Base-by-base conservation (phyloP, 2,329 filamentous ascomycete genomes). In the Bipolaris oryzae region DNA sequence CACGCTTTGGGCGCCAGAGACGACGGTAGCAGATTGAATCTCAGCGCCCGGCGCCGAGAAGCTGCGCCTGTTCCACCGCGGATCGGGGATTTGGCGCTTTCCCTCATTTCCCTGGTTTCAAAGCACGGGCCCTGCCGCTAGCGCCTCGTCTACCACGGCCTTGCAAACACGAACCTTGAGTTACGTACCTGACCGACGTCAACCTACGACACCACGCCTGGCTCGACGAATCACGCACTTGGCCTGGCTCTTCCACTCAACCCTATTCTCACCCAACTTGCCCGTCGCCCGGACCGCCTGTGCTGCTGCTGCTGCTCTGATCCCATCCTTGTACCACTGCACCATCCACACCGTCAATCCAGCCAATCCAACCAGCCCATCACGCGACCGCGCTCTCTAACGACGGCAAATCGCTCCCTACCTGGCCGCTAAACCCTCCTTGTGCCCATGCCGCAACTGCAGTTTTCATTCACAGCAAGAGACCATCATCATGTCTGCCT, bases 31-130 rank as follows among this genome's bases (percentile, higher is more conserved):
- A 57, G 64, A 61, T 66, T 60, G 63, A 62, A 69, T 72, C 70
- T 72, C 71, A 71, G 67, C 64, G 66, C 52, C 61, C 62, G 58
- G 62, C 61, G 66, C 66, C 67, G 69, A 69, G 69, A 67, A 64
- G 61, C 61, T 57, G 60, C 62, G 58, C 60, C 58, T 60, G 63
- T 66, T 63, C 62, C 65, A 66, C 63, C 50, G 51, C 59, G 62
- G 65, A 65, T 67, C 66, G 61, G 62, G 39, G 54, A 58, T 57
- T 58, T 58, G 54, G 61, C 61, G 61, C 62, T 56, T 62, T 57
- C 38, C 65, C 58, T 57, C 55, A 66, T 61, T 51, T 60, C 58
- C 53, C 54, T 53, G 47, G 41, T 43, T 42, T 49, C 44, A 10
- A 46, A 39, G 60, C 61, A 62, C 59, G 50, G 61, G 33, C 63